Percentiles rank a stretch among this genome's conserved stretches.
Conservation (phyloP, 2,329 filamentous ascomycete species). For the Alternaria metachromatica region DNA sequence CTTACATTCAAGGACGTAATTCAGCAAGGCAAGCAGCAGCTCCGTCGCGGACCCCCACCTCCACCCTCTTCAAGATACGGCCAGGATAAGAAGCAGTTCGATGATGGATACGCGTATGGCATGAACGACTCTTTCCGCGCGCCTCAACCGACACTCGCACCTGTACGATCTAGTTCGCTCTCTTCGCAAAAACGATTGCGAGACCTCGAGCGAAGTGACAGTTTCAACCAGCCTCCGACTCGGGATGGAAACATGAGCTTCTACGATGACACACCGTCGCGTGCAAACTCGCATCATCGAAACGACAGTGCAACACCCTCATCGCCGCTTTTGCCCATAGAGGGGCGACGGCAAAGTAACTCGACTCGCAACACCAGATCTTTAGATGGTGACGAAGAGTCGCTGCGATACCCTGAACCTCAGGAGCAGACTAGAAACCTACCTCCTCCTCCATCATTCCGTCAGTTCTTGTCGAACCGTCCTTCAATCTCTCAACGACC, state of each 20-base stretch:
- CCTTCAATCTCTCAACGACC: constrained; percentile 40
- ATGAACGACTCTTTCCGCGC: constrained; percentile 33
- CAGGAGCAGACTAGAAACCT: constrained; percentile 22
- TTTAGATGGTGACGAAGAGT: constrained; percentile 28
- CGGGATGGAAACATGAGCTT: constrained; percentile 29
- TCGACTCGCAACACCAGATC: constrained; percentile 44
- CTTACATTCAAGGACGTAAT: constrained; percentile 40
- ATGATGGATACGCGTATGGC: constrained; percentile 32
- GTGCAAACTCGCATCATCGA: constrained; percentile 38
- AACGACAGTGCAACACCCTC: constrained; percentile 41
- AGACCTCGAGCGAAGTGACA: constrained; percentile 37
- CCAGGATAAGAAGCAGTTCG: constrained; percentile 38
- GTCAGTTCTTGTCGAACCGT: constrained; percentile 48
- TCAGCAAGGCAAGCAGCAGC: constrained; percentile 30
- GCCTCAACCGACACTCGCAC: constrained; percentile 28
- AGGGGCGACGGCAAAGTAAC: constrained; percentile 32
- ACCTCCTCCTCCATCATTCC: constrained; percentile 47
- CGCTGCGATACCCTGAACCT: constrained; percentile 30
- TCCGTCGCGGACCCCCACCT: constrained; percentile 30
- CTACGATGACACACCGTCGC: constrained; percentile 31
- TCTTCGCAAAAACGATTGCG: constrained; percentile 40
- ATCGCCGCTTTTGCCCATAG: constrained; percentile 39
- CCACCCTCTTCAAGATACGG: constrained; percentile 28
- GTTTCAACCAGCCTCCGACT: constrained; percentile 30
- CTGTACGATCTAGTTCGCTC: constrained; percentile 35